Evolutionary conservation across 2,329 filamentous ascomycete genomes (phyloP).

Genomic region (Arthroderma sp.): DNA sequence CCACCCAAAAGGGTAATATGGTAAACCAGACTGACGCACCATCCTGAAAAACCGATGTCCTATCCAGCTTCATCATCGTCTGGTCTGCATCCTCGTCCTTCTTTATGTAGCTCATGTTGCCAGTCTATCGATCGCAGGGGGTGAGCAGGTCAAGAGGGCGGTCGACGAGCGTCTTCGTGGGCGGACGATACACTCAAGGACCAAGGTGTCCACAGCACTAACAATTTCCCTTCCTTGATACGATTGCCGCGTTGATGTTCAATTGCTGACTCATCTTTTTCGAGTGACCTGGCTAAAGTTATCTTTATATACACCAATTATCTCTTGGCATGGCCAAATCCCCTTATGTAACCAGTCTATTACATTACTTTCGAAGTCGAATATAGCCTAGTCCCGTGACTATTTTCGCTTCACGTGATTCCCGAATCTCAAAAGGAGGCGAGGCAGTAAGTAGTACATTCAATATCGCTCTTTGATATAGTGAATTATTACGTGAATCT

Average conservation of each 20-base stretch:
- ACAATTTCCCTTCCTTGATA: slow-evolving; percentile 2
- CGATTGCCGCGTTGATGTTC: not conserved
- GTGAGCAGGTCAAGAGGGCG: not conserved
- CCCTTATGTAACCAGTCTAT: not conserved
- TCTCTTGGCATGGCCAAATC: not conserved
- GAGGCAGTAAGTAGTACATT: too few species aligned
- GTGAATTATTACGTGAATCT: too few species aligned
- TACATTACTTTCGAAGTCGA: too few species aligned
- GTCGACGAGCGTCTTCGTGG: slow-evolving; percentile 3
- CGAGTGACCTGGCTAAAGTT: not conserved
- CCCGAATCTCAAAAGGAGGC: too few species aligned
- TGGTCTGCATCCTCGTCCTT: slow-evolving; percentile 97
- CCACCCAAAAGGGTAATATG: not conserved
- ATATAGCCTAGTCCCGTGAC: not conserved
- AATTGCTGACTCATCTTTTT: not conserved
- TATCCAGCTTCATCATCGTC: slow-evolving; percentile 90
- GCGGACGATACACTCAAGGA: slow-evolving; percentile 1
- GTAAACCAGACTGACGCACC: slow-evolving; percentile 42
- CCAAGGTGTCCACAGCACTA: slow-evolving; percentile 6
- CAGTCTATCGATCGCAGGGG: slow-evolving; percentile 7
- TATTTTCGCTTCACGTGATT: not conserved
- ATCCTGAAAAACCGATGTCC: slow-evolving; percentile 97
- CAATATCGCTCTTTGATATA: too few species aligned
- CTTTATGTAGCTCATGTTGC: slow-evolving; percentile 85
- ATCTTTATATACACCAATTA: not conserved